Conservation (phyloP, 2,329 filamentous ascomycete species). For the Dactylellina parvicollis region DNA sequence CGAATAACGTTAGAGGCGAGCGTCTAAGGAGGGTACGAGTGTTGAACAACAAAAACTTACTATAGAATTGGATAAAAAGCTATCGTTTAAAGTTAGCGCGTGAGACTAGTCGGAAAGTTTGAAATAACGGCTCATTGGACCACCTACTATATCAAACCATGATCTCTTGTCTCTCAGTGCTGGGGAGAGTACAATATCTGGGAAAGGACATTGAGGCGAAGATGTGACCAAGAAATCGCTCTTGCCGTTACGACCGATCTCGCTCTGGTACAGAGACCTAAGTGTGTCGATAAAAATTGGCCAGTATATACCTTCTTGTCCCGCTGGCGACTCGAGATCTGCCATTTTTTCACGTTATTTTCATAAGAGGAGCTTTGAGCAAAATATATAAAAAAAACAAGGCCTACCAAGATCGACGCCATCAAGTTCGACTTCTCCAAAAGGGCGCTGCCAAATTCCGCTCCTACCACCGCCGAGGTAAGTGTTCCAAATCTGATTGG, state of each 20-base stretch:
- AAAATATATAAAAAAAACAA: not conserved
- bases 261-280: slow-evolving; percentile 20
- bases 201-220: slow-evolving; percentile 74
- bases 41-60: slow-evolving; percentile 65
- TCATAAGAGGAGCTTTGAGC: not conserved
- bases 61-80: slow-evolving; percentile 53
- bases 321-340: slow-evolving; percentile 37
- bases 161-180: slow-evolving; percentile 31
- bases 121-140: not conserved
- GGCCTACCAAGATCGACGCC: slow-evolving; percentile 47
- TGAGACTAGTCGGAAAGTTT: not conserved
- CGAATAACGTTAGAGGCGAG: no score
- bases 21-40: no score
- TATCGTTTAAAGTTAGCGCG: not conserved
- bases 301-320: slow-evolving; percentile 32
- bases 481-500: slow-evolving; percentile 70
- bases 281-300: slow-evolving; percentile 45
- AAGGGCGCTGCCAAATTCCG: slow-evolving; percentile 20
- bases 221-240: slow-evolving; percentile 69
- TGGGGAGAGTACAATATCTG: slow-evolving; percentile 63
- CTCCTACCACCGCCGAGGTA: slow-evolving; percentile 34
- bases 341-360: not conserved
- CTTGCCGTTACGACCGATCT: slow-evolving; percentile 63
- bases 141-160: slow-evolving; percentile 47
- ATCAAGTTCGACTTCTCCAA: slow-evolving; percentile 44